Evolutionary conservation across 2,329 filamentous ascomycete genomes (phyloP), one percentile per base, ranked within the genome.

Genomic region (Xylariaceae sp.): DNA sequence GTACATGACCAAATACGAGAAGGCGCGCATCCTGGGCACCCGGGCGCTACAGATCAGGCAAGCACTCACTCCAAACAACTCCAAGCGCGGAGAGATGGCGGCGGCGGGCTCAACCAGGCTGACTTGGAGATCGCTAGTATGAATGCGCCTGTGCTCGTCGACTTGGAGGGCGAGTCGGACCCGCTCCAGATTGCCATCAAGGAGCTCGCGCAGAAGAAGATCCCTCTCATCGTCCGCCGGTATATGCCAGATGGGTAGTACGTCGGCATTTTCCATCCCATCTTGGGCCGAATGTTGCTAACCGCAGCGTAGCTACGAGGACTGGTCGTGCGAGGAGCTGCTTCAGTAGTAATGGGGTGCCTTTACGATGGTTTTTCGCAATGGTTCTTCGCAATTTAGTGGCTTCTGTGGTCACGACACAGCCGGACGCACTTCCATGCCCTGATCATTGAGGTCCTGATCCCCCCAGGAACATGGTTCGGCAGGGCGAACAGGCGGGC

Each of bases 1-100:
- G 3, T 98, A 95, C 66, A 94, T 98, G 90, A 98, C 92, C 47
- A 98, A 98, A 68, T 98, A 98, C 64, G 92, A 98, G 71, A 77
- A 81, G 50, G 92, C 92, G 43, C 80, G 92, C 55, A 90, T 98
- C 39, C 66, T 98, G 44, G 92, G 92, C 30, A 96, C 92, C 25
- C 75, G 92, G 47, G 92, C 92, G 25, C 63, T 96, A 56, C 92
- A 98, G 64, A 96, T 98, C 56, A 95, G 50, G 50, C 32, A 38
- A 26, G 7, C 11, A 28, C 24, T 12, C 6, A 19, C 5, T 11
- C 27, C 12, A 11, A n/a, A n/a, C n/a, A n/a, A n/a, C n/a, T n/a
- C n/a, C n/a, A 18, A 14, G 17, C 19, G 21, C 28, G 19, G 6
- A 21, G 15, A 7, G 16, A 9, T 13, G 15, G 23, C n/a, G n/a